Evolutionary conservation across 1,284 basidiomycete genomes (phyloP).

Genomic region (Mycosarcoma mackinlayi): DNA sequence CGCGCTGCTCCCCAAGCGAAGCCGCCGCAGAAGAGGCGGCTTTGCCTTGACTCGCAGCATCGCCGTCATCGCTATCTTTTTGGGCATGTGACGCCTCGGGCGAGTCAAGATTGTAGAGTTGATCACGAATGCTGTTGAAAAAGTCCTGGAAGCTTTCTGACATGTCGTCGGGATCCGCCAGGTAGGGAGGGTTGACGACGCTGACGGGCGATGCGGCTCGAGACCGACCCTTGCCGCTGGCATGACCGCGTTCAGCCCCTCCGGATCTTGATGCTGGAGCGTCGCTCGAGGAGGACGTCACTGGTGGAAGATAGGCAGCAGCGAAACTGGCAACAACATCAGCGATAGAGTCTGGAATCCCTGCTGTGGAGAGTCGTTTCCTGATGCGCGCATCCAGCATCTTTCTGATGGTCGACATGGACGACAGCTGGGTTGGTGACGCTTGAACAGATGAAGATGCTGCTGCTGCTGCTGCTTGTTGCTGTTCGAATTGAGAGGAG

Average conservation of each 20-base stretch:
- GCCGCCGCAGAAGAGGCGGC: background rate
- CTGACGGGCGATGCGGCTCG: conserved; percentile 10
- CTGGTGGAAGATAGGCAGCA: conserved; percentile 32
- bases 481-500: conserved; percentile 5
- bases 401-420: conserved; percentile 17
- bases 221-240: background rate
- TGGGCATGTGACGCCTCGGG: conserved; percentile 59
- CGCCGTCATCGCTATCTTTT: too few relatives aligned
- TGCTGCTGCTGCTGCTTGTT: background rate
- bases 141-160: conserved; percentile 79
- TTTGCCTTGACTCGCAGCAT: background rate
- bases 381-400: conserved; percentile 19
- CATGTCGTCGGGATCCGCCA: conserved; percentile 64
- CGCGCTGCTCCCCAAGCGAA: background rate
- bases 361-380: background rate
- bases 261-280: background rate
- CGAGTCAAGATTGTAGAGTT: conserved; percentile 70
- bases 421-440: conserved; percentile 4
- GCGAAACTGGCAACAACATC: conserved; percentile 30
- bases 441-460: background rate
- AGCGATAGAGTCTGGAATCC: conserved; percentile 2
- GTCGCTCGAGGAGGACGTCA: conserved; percentile 3
- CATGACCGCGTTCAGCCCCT: background rate
- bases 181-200: conserved; percentile 69
- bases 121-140: conserved; percentile 73